These are phyloP conservation scores for Giardia muris DNA, from an alignment of 208 protist genomes.

Conservation along the genomic window DNA sequence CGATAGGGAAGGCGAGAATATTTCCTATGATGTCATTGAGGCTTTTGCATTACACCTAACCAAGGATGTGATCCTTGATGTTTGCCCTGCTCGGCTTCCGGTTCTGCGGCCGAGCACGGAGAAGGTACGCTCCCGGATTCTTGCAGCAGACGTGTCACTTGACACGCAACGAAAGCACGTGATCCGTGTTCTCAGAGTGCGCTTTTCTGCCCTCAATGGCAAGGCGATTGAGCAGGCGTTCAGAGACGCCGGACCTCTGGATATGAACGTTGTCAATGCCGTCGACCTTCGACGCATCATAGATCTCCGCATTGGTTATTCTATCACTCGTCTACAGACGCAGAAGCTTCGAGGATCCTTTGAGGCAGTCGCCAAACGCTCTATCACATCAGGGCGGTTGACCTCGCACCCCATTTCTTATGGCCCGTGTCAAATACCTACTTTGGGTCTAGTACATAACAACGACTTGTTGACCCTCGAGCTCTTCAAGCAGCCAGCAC, in stretches of 20 bases:
- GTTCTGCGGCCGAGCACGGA: not conserved
- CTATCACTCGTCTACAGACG: not conserved
- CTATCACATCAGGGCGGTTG: not conserved
- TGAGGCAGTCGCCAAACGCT: not conserved
- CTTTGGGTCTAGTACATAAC: not conserved
- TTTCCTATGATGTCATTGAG: not conserved
- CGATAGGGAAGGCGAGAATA: not conserved
- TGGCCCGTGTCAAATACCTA: not conserved
- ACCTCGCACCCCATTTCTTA: not conserved
- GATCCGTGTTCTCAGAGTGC: not conserved
- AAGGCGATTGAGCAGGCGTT: not conserved
- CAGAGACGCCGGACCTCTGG: not conserved
- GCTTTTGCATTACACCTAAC: not conserved
- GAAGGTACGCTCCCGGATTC: not conserved
- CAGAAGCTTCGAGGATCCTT: not conserved
- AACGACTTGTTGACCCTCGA: not conserved
- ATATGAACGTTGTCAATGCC: not conserved
- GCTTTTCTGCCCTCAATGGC: not conserved
- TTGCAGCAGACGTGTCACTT: not conserved
- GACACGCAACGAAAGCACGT: not conserved
- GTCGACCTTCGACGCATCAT: not conserved
- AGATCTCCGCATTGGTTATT: not conserved
- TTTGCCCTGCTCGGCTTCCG: not conserved
- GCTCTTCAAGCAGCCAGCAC: too few relatives aligned
- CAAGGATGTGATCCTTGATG: not conserved